Conservation (phyloP, 2,329 filamentous ascomycete genomes). For the Fusarium liriodendri region DNA sequence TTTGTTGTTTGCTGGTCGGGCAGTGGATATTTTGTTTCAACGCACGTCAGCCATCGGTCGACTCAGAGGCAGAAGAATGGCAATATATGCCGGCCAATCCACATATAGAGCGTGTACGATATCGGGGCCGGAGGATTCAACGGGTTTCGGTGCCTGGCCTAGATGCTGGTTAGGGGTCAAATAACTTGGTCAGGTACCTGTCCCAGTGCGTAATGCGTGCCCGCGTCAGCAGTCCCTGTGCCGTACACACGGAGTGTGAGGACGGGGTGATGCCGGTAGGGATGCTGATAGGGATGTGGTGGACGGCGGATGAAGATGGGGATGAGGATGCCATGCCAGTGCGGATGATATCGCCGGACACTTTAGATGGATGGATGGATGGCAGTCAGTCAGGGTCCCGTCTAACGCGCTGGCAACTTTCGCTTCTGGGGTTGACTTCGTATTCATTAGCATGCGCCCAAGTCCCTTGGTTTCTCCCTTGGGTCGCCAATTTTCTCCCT, state of each 20-base stretch:
- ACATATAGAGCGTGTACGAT: constrained; percentile 12
- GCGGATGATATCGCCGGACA: constrained; percentile 8
- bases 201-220: constrained; percentile 14
- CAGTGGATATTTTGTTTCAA: constrained; percentile 7
- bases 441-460: constrained; percentile 28
- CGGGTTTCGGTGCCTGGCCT: constrained; percentile 8
- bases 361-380: constrained; percentile 14
- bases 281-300: constrained; percentile 39
- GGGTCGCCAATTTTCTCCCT: constrained; percentile 7
- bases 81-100: constrained; percentile 12
- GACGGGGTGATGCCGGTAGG: constrained; percentile 33
- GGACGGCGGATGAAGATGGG: constrained; percentile 16
- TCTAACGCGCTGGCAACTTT: constrained; percentile 26
- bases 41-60: constrained; percentile 1
- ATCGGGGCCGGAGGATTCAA: constrained; percentile 6
- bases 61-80: constrained; percentile 2
- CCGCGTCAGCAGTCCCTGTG: constrained; percentile 32
- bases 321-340: constrained; percentile 6
- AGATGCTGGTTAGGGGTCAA: constrained; percentile 14
- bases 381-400: constrained; percentile 32
- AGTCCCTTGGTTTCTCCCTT: constrained; percentile 33
- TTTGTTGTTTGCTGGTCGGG: constrained; percentile 10
- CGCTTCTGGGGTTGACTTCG: constrained; percentile 40
- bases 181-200: constrained; percentile 13
- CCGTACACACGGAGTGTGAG: constrained; percentile 22